These are phyloP conservation scores for Leccinum pachyderme DNA, from an alignment of 1,284 basidiomycete genomes.

Conservation along the genomic window DNA sequence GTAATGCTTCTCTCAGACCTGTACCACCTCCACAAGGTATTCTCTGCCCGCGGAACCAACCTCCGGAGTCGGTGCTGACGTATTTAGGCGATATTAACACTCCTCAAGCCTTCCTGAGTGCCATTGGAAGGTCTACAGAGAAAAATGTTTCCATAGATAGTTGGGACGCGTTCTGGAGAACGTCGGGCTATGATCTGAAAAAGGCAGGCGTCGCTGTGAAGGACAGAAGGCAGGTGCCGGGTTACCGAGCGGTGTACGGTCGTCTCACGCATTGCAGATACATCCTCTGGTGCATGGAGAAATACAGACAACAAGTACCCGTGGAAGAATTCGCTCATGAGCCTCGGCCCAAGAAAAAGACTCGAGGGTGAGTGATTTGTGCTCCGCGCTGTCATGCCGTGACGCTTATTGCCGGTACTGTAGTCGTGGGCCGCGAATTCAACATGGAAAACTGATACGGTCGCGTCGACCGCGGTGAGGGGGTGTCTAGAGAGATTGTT, in stretches of 20 bases:
- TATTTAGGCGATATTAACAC: constrained; percentile 43
- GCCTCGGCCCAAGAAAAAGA: constrained; percentile 64
- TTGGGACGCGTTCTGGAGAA: constrained; percentile 71
- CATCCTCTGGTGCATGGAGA: constrained; percentile 81
- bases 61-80: constrained; percentile 2
- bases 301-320: constrained; percentile 59
- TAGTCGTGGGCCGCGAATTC: constrained; percentile 65
- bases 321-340: constrained; percentile 64
- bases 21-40: constrained; percentile 24
- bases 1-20: constrained; percentile 37
- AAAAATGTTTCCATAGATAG: constrained; percentile 56
- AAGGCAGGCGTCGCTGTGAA: constrained; percentile 61
- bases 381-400: not conserved
- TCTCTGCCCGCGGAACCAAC: not conserved
- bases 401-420: not conserved
- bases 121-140: constrained; percentile 66
- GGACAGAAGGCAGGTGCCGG: constrained; percentile 55
- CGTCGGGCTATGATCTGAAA: constrained; percentile 56
- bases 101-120: constrained; percentile 63
- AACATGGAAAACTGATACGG: constrained; percentile 72
- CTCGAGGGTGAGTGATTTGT: constrained; percentile 60
- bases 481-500: constrained; percentile 12
- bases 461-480: constrained; percentile 47
- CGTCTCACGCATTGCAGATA: constrained; percentile 47
- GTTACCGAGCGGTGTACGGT: not conserved